Conservation (phyloP, 2,329 filamentous ascomycete genomes). For the Alternaria sp. region DNA sequence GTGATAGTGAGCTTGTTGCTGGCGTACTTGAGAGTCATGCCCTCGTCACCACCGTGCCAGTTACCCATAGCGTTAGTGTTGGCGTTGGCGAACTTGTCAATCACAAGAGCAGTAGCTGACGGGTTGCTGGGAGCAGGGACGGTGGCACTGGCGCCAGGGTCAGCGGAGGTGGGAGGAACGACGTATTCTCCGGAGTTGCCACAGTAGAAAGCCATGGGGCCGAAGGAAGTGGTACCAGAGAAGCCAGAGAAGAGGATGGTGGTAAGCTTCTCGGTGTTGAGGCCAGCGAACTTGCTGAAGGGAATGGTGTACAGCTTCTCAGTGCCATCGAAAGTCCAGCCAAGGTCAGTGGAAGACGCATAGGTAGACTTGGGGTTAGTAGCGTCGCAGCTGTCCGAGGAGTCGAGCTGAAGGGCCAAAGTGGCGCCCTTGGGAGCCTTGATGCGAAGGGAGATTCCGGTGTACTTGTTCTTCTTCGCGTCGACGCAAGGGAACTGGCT, state of each 20-base stretch:
- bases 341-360: slow-evolving; percentile 60
- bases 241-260: slow-evolving; percentile 62
- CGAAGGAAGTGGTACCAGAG: slow-evolving; percentile 60
- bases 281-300: slow-evolving; percentile 61
- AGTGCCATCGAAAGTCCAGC: slow-evolving; percentile 68
- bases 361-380: slow-evolving; percentile 46
- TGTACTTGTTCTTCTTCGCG: slow-evolving; percentile 59
- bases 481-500: slow-evolving; percentile 65
- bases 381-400: slow-evolving; percentile 57
- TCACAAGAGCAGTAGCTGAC: slow-evolving; percentile 60
- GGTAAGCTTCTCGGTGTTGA: slow-evolving; percentile 63
- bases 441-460: slow-evolving; percentile 65
- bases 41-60: slow-evolving; percentile 73
- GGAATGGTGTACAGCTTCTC: slow-evolving; percentile 68
- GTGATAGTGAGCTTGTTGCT: slow-evolving; percentile 64
- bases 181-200: slow-evolving; percentile 62
- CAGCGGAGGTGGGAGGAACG: slow-evolving; percentile 54
- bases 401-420: slow-evolving; percentile 62
- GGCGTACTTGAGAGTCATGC: slow-evolving; percentile 63
- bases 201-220: slow-evolving; percentile 68
- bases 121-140: slow-evolving; percentile 61
- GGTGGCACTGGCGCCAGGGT: slow-evolving; percentile 56
- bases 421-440: slow-evolving; percentile 62
- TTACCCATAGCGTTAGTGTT: slow-evolving; percentile 67
- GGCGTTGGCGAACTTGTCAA: slow-evolving; percentile 67